phyloP scores from a whole-genome alignment of 2,329 filamentous ascomycete species.

The Ilyonectria mors-panacis region DNA sequence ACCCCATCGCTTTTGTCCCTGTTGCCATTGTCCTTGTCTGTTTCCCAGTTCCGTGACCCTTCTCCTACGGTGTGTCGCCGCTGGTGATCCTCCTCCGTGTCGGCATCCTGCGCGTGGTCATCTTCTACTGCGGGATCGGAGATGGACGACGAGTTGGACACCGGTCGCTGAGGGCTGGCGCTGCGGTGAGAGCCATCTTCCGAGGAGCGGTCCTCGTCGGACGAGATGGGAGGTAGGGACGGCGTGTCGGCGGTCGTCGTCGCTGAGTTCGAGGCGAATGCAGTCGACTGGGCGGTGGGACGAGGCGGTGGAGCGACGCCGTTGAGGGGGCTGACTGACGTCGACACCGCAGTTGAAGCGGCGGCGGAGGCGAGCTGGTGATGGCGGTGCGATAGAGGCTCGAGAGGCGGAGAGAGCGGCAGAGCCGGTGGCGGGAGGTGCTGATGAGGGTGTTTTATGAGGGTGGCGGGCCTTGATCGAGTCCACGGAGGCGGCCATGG shows the following conservation, averaged over 20 bases:
- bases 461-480: conserved; percentile 38
- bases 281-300: not conserved
- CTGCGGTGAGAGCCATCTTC: conserved; percentile 48
- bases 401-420: conserved; percentile 14
- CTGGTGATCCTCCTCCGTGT: conserved; percentile 18
- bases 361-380: conserved; percentile 4
- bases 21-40: conserved; percentile 5
- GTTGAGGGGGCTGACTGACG: conserved; percentile 1
- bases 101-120: conserved; percentile 22
- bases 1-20: conserved; percentile 24
- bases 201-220: conserved; percentile 51
- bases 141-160: conserved; percentile 50
- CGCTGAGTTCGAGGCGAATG: not conserved
- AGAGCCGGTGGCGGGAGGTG: conserved; percentile 8
- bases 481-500: conserved; percentile 47
- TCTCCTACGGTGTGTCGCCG: conserved; percentile 4
- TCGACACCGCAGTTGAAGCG: conserved; percentile 24
- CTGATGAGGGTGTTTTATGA: conserved; percentile 24
- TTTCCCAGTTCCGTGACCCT: conserved; percentile 13
- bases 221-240: conserved; percentile 43
- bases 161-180: conserved; percentile 38
- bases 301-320: not conserved
- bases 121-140: conserved; percentile 49
- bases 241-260: conserved; percentile 19
- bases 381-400: conserved; percentile 31